Conservation (phyloP, 495 filamentous ascomycete genomes). For the Penicillium longicatenatum region DNA sequence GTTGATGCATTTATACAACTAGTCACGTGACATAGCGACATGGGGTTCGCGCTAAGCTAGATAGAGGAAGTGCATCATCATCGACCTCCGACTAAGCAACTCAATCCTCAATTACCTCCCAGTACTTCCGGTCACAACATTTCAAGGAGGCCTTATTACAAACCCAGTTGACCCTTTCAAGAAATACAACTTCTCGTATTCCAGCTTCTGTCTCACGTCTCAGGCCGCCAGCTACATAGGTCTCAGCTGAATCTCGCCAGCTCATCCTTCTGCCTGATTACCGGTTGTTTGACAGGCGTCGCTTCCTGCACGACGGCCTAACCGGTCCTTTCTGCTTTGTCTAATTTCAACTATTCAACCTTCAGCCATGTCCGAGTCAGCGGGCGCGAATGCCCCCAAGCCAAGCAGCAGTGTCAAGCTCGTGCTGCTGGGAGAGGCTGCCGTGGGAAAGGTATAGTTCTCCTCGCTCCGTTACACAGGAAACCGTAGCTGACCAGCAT, state of each 20-base stretch:
- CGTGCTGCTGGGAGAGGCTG: slow-evolving; percentile 93
- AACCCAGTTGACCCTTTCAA: slow-evolving; percentile 2
- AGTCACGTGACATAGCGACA: slow-evolving; percentile 33
- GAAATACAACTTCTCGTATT: slow-evolving; percentile 1
- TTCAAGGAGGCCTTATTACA: slow-evolving; percentile 16
- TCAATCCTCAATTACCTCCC: slow-evolving; percentile 1
- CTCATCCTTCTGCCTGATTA: slow-evolving; percentile 30
- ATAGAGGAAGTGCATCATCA: slow-evolving; percentile 27
- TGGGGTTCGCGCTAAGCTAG: slow-evolving; percentile 31
- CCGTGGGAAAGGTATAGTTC: slow-evolving; percentile 87
- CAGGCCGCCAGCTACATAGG: slow-evolving; percentile 10
- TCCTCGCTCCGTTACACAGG: slow-evolving; percentile 9
- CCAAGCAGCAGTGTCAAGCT: slow-evolving; percentile 99
- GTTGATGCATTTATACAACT: neutral
- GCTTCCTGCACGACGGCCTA: slow-evolving; percentile 38
- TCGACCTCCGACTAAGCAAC: slow-evolving; percentile 32
- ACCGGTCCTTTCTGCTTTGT: slow-evolving; percentile 20
- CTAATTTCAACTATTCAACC: neutral
- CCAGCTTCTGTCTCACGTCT: slow-evolving; percentile 9
- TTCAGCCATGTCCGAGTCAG: slow-evolving; percentile 46
- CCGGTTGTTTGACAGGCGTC: slow-evolving; percentile 28
- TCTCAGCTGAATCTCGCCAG: slow-evolving; percentile 29
- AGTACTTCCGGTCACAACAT: slow-evolving; percentile 21
- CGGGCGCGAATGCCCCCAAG: slow-evolving; percentile 69
- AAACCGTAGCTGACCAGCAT: slow-evolving; percentile 22